These are phyloP conservation scores for Diaporthe vaccinii DNA, from an alignment of 2,329 filamentous ascomycete genomes.

Conservation along the genomic window DNA sequence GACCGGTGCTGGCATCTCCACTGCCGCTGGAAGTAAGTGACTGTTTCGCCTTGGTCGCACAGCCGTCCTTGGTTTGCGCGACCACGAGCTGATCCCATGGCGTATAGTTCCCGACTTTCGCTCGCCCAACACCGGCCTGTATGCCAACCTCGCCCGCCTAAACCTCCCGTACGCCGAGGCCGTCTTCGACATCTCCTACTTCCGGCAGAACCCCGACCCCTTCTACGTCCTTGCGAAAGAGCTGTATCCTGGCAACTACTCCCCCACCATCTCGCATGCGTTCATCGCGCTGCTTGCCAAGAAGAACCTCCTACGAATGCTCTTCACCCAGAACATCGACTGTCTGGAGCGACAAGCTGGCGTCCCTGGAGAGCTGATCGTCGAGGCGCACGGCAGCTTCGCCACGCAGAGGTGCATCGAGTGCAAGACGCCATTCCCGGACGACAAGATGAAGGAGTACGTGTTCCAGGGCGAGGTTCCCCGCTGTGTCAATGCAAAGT, in stretches of 20 bases:
- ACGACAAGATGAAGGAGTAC: slow-evolving; percentile 78
- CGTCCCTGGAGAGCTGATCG: slow-evolving; percentile 82
- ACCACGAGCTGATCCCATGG: slow-evolving; percentile 48
- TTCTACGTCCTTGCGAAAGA: slow-evolving; percentile 95
- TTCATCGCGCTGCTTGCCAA: slow-evolving; percentile 87
- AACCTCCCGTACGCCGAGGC: slow-evolving; percentile 91
- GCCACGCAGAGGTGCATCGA: slow-evolving; percentile 92
- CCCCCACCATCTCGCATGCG: slow-evolving; percentile 89
- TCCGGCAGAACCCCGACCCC: slow-evolving; percentile 84
- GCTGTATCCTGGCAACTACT: slow-evolving; percentile 90
- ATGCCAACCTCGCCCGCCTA: slow-evolving; percentile 89
- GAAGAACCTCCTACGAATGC: slow-evolving; percentile 83
- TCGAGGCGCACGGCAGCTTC: slow-evolving; percentile 97
- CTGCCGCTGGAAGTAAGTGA: slow-evolving; percentile 72
- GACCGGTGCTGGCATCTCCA: slow-evolving; percentile 91
- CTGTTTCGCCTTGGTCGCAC: not conserved
- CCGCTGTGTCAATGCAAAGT: slow-evolving; percentile 71
- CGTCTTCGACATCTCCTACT: slow-evolving; percentile 94
- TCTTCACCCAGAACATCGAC: slow-evolving; percentile 99
- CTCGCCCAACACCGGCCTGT: slow-evolving; percentile 92
- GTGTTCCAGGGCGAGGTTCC: slow-evolving; percentile 79
- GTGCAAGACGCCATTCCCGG: slow-evolving; percentile 80
- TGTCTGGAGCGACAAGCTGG: slow-evolving; percentile 91
- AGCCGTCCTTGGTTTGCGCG: not conserved
- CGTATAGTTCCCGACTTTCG: slow-evolving; percentile 89